These are phyloP conservation scores for Yamadazyma mexicana DNA, from an alignment of 1,139 yeast species.

Conservation along the genomic window DNA sequence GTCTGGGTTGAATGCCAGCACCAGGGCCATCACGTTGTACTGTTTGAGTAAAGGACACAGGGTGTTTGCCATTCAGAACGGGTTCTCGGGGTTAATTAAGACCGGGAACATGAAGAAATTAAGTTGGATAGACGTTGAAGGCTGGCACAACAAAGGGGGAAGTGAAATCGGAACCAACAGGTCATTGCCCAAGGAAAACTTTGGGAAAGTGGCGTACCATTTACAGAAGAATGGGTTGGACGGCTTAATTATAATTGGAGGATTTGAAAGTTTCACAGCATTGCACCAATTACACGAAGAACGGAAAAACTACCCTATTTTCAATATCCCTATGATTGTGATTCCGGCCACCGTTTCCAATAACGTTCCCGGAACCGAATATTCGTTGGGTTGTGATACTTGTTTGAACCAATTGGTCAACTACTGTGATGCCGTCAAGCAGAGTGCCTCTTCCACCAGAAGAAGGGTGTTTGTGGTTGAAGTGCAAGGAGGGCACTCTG, in stretches of 20 bases:
- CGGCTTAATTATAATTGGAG: constrained; percentile 89
- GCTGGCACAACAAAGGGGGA: constrained; percentile 91
- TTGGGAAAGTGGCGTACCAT: constrained; percentile 87
- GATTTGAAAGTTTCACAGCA: constrained; percentile 89
- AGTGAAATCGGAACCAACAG: constrained; percentile 95
- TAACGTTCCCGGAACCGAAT: constrained; percentile 83
- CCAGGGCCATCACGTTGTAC: constrained; percentile 87
- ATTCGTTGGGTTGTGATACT: constrained; percentile 76
- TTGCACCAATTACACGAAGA: constrained; percentile 77
- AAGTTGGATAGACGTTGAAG: constrained; percentile 83
- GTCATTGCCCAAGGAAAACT: constrained; percentile 75
- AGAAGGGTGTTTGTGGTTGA: constrained; percentile 77
- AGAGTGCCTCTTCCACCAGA: constrained; percentile 76
- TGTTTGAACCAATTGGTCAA: constrained; percentile 73
- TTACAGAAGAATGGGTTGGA: constrained; percentile 83
- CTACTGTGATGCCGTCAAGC: constrained; percentile 78
- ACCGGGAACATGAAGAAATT: constrained; percentile 76
- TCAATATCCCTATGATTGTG: constrained; percentile 90
- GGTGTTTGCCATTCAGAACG: constrained; percentile 85
- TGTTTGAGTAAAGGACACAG: constrained; percentile 89
- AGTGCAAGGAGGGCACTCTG: constrained; percentile 87
- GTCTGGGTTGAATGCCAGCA: constrained; percentile 92
- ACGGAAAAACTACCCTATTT: constrained; percentile 75
- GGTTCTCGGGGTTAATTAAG: constrained; percentile 85
- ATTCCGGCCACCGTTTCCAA: constrained; percentile 90